Base-by-base conservation (phyloP, 2,329 filamentous ascomycete genomes). In the Pyricularia sp. region DNA sequence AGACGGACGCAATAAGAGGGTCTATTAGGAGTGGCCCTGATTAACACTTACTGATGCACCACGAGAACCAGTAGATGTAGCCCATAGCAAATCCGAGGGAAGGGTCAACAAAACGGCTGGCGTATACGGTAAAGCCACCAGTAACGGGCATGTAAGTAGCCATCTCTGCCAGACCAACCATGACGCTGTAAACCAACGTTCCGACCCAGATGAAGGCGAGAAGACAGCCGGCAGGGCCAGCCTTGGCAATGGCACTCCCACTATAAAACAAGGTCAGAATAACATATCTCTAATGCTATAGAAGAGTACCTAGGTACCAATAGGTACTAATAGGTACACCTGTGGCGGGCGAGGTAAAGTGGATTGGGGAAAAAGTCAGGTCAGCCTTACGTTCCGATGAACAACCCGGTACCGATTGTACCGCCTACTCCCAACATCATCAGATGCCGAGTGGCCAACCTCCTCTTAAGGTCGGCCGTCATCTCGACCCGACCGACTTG, bases 61-160 rank as follows among this genome's bases (percentile, higher is more conserved):
- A 94, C 55, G 85, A 89, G 75, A 93, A 93, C 89, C 90, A 94
- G 79, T 94, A 94, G 70, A 92, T 88, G 91, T 91, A 94, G 25
- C 92, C 91, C 84, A 93, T 90, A 25, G 90, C 85, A 74, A 93
- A 93, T 9, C 90, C 90, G 65, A 93, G 81, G 69, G 88, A 88
- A 12, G 87, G 88, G 74, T 92, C 88, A 71, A 93, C 84, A 73
- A 94, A 92, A 23, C 92, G 89, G 58, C 88, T 85, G 26, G 91
- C 90, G 74, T 93, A 94, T 61, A 88, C 85, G 33, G 90, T 91
- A 76, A 94, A 94, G 59, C 90, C 89, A 69, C 91, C 92, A 25
- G 90, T 83, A 50, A 94, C 88, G 6, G 92, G 92, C 31, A 94
- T 88, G 73, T 89, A 92, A 12, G 91, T 89, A 11, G 91, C 89